Evolutionary conservation across 768 basidiomycete species (phyloP).

Genomic region (Mycena metata): DNA sequence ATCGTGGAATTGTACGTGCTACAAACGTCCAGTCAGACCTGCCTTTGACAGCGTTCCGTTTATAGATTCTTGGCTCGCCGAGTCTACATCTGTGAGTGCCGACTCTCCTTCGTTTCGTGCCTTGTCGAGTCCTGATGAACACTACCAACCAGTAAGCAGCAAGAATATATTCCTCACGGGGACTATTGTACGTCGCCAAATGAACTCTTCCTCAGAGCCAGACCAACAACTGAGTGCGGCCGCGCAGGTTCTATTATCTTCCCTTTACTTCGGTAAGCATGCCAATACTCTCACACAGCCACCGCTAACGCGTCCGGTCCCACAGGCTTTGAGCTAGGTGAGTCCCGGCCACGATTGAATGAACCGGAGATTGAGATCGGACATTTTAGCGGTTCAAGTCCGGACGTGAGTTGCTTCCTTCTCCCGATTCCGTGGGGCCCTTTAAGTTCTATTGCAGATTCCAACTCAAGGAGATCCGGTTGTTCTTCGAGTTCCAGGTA

Average conservation of each 20-base stretch:
- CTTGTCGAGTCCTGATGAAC: too few relatives aligned
- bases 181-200: conserved; percentile 10
- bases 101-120: too few relatives aligned
- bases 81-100: conserved; percentile 10
- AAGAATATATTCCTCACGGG: background rate
- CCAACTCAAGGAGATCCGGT: conserved; percentile 10
- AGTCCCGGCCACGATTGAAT: background rate
- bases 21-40: too few relatives aligned
- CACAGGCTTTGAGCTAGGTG: conserved; percentile 19
- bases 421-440: too few relatives aligned
- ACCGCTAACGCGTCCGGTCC: background rate
- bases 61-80: conserved; percentile 15
- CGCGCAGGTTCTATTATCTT: conserved; percentile 14
- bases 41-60: background rate
- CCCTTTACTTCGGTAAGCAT: conserved; percentile 7
- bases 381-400: conserved; percentile 1
- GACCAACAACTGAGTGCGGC: too few relatives aligned
- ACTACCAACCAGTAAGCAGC: conserved; percentile 17
- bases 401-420: conserved; percentile 8
- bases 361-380: background rate
- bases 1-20: conserved; percentile 25
- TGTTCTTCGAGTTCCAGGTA: conserved; percentile 18
- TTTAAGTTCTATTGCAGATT: too few relatives aligned
- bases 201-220: too few relatives aligned
- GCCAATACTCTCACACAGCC: too few relatives aligned